Base-by-base conservation (phyloP, 768 basidiomycete species). In the Mycena galopus region DNA sequence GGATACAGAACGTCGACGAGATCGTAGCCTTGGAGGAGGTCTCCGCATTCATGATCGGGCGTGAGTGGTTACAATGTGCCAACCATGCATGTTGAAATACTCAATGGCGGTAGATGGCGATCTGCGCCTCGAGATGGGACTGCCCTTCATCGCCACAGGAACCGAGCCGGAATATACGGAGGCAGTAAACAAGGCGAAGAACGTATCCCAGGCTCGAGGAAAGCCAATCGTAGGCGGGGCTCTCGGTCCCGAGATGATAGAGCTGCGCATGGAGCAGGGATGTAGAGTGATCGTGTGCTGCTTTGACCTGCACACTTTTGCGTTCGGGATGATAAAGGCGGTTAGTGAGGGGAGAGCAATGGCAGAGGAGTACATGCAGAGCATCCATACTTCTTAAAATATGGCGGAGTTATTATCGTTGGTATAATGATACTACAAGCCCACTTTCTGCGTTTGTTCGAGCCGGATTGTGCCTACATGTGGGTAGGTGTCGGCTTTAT, bases 1-100 rank as follows among this genome's bases (percentile, higher is more conserved):
- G 88, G 81, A 68, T 89, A 86, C 77, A 89, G 85, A 77, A 94
- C 93, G 79, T 94, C 92, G 80, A 94, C 93, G 6, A 92, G 10
- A 69, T 73, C 17, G 9, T 62, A 19, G 12, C 55, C 19, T 4
- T 69, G 39, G 47, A 35, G 0, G 68, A 70, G 19, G 59, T 69
- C 23, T 29, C 57, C 11, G 73, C 68, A 59, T 65, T 73, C 50
- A 73, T 73, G 73, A 73, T 73, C 14, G 72, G 72, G 5, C n/a
- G 62, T 73, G 29, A 19, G 64, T 61, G n/a, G 7, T 47, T 19
- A 5, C 4, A 47, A n/a, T 39, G 35, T 8, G 12, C 17, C 12
- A 7, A n/a, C 21, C 11, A 8, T 47, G n/a, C n/a, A 21, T 19
- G 44, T 19, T n/a, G 11, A n/a, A 14, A 17, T 42, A 29, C n/a